These are phyloP conservation scores for Epichloe baconii DNA, from an alignment of 2,329 filamentous ascomycete species.

Conservation along the genomic window DNA sequence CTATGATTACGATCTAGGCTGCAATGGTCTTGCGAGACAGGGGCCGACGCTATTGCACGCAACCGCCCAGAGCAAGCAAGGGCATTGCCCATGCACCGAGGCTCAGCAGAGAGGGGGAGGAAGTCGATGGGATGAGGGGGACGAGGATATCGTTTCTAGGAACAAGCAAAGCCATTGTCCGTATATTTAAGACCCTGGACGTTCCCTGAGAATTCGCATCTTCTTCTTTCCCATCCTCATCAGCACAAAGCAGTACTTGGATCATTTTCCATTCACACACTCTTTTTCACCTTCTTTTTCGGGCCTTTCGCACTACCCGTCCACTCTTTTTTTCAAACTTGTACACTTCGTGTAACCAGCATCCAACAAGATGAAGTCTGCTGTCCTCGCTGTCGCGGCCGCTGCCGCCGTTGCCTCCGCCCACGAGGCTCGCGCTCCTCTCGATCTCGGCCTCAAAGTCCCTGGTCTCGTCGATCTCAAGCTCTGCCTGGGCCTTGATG, in stretches of 20 bases:
- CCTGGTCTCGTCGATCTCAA: slow-evolving; percentile 4
- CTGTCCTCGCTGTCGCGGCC: slow-evolving; percentile 10
- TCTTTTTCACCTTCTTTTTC: slow-evolving; percentile 9
- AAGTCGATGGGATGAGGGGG: neutral
- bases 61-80: neutral
- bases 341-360: neutral
- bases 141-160: neutral
- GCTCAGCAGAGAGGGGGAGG: neutral
- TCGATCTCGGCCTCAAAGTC: slow-evolving; percentile 3
- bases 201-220: slow-evolving; percentile 4
- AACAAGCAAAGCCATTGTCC: neutral
- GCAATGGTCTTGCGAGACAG: slow-evolving; percentile 1
- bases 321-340: slow-evolving; percentile 9
- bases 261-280: slow-evolving; percentile 3
- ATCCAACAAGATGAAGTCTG: slow-evolving; percentile 14
- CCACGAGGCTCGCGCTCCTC: slow-evolving; percentile 9
- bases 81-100: slow-evolving; percentile 2
- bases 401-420: slow-evolving; percentile 7
- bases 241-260: slow-evolving; percentile 7
- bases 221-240: slow-evolving; percentile 1
- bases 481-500: slow-evolving; percentile 9
- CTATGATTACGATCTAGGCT: neutral
- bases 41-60: neutral
- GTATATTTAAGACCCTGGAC: slow-evolving; percentile 11
- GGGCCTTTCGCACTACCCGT: slow-evolving; percentile 10